phyloP scores from a whole-genome alignment of 345 rosid genomes.

The Camelina hispida region DNA sequence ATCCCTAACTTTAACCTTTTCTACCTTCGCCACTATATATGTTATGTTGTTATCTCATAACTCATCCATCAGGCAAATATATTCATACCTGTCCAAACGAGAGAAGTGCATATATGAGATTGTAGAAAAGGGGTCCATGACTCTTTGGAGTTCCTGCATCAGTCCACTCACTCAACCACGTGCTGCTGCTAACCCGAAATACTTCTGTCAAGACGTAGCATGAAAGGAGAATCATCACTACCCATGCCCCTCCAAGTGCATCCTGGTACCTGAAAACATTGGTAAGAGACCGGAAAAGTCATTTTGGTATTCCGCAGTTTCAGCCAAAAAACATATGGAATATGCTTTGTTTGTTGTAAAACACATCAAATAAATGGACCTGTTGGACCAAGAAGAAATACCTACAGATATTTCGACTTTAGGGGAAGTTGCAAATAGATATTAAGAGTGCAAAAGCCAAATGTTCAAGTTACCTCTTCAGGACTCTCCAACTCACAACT shows the following conservation, averaged over 20 bases:
- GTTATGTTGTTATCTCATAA: conserved; percentile 18
- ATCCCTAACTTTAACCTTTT: neutral
- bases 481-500: conserved; percentile 81
- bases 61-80: conserved; percentile 18
- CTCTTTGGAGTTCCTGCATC: conserved; percentile 59
- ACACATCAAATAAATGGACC: conserved; percentile 1
- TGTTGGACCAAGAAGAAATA: conserved; percentile 17
- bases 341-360: conserved; percentile 25
- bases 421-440: conserved; percentile 19
- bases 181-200: conserved; percentile 89
- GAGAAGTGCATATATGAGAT: conserved; percentile 67
- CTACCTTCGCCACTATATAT: conserved; percentile 4
- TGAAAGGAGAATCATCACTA: conserved; percentile 70
- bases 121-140: conserved; percentile 78
- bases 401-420: neutral
- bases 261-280: conserved; percentile 73
- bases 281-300: conserved; percentile 27
- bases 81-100: conserved; percentile 86
- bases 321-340: conserved; percentile 2
- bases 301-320: conserved; percentile 25
- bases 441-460: conserved; percentile 23
- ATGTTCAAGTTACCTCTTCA: conserved; percentile 60
- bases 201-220: conserved; percentile 84
- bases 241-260: conserved; percentile 98
- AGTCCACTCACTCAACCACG: conserved; percentile 98